Conservation (phyloP, 2,329 filamentous ascomycete genomes). For the Fusarium ramigenum region DNA sequence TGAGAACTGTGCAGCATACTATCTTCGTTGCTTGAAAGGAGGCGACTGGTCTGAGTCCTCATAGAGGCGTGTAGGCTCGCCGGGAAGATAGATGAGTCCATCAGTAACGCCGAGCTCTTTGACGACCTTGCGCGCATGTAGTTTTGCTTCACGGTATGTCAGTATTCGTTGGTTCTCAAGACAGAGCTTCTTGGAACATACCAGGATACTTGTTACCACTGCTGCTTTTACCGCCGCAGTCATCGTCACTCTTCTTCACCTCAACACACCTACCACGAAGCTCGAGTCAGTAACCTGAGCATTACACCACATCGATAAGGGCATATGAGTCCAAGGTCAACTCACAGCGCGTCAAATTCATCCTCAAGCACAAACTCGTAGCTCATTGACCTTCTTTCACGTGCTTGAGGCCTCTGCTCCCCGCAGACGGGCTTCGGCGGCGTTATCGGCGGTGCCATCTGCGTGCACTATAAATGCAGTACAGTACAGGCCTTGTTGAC, state of each 20-base stretch:
- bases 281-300: neutral
- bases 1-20: conserved; percentile 53
- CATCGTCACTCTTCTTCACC: conserved; percentile 44
- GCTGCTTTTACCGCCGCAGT: conserved; percentile 26
- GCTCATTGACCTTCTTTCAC: conserved; percentile 31
- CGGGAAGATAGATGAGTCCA: conserved; percentile 66
- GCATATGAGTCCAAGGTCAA: conserved; percentile 2
- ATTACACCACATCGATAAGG: too few species aligned
- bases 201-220: conserved; percentile 51
- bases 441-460: conserved; percentile 31
- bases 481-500: neutral
- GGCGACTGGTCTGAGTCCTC: conserved; percentile 68
- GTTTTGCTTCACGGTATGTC: conserved; percentile 56
- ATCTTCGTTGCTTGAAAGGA: conserved; percentile 65
- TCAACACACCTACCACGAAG: conserved; percentile 49
- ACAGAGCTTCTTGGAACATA: conserved; percentile 29
- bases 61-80: conserved; percentile 59
- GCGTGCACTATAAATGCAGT: neutral
- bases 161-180: neutral
- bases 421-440: conserved; percentile 31
- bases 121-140: conserved; percentile 66
- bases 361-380: conserved; percentile 56
- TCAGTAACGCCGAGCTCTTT: conserved; percentile 58
- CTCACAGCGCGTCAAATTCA: conserved; percentile 66
- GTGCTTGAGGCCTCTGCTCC: conserved; percentile 30